A percentile compares a stretch with the other conserved stretches of the same genome.
Evolutionary conservation across 1,139 yeast species (phyloP).

Genomic region (Geotrichum europaeum): DNA sequence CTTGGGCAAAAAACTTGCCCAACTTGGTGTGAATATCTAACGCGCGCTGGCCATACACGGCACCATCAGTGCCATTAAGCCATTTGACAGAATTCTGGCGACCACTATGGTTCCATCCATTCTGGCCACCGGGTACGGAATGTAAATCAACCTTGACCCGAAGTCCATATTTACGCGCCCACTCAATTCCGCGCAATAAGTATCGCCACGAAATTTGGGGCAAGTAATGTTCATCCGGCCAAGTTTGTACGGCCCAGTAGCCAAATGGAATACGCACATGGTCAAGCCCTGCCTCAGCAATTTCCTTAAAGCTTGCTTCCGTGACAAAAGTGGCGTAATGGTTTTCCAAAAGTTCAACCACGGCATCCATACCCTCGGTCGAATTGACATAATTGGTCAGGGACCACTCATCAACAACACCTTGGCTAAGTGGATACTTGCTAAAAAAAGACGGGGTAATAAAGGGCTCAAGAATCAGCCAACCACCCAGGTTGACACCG

Average conservation of each 20-base stretch:
- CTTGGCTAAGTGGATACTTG: slow-evolving; percentile 29
- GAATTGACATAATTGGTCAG: slow-evolving; percentile 41
- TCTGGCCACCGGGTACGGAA: slow-evolving; percentile 90
- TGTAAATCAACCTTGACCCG: slow-evolving; percentile 84
- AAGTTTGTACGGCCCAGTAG: slow-evolving; percentile 76
- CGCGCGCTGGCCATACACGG: slow-evolving; percentile 29
- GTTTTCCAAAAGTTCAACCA: slow-evolving; percentile 38
- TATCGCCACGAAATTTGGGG: slow-evolving; percentile 64
- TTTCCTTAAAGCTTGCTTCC: slow-evolving; percentile 60
- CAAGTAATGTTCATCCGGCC: slow-evolving; percentile 65
- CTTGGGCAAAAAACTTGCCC: slow-evolving; percentile 58
- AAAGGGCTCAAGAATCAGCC: slow-evolving; percentile 80
- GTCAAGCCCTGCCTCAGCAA: slow-evolving; percentile 67
- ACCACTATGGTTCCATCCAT: slow-evolving; percentile 90
- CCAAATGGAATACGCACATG: slow-evolving; percentile 85
- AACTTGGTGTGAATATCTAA: slow-evolving; percentile 41
- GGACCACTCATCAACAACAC: slow-evolving; percentile 35
- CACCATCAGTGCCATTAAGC: slow-evolving; percentile 43
- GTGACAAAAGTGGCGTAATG: slow-evolving; percentile 77
- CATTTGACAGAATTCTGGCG: slow-evolving; percentile 57
- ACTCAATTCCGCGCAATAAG: slow-evolving; percentile 64
- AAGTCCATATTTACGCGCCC: slow-evolving; percentile 60
- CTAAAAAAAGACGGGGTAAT: slow-evolving; percentile 78
- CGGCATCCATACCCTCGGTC: slow-evolving; percentile 43
- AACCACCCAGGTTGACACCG: slow-evolving; percentile 88